These are phyloP conservation scores for Rhodotorula sp. DNA, from an alignment of 1,284 basidiomycete genomes.

Conservation along the genomic window DNA sequence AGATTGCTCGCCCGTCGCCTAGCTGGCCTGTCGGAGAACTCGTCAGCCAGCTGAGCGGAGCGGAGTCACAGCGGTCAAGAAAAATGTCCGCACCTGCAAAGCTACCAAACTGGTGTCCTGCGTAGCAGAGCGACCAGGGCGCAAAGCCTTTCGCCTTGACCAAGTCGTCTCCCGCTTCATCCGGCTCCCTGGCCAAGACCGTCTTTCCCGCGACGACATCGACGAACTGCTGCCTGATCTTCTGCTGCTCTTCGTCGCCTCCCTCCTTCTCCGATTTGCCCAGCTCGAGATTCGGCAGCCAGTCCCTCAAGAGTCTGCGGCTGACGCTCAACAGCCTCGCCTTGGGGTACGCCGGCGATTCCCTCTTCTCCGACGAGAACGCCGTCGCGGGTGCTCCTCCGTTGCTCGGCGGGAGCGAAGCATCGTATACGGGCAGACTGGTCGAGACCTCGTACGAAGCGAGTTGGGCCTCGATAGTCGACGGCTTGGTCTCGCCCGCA, in stretches of 20 bases:
- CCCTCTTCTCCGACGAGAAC: constrained; percentile 32
- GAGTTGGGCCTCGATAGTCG: constrained; percentile 52
- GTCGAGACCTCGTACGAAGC: constrained; percentile 56
- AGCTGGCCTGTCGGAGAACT: constrained; percentile 73
- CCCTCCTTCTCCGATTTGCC: constrained; percentile 66
- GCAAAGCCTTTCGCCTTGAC: constrained; percentile 59
- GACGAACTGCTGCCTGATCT: constrained; percentile 65
- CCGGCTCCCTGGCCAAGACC: constrained; percentile 60
- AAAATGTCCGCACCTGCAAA: neutral
- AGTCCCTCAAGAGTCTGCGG: constrained; percentile 66
- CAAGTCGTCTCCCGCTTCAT: constrained; percentile 43
- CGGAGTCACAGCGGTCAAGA: too few species aligned
- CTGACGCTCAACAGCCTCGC: constrained; percentile 67
- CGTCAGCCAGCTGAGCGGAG: neutral
- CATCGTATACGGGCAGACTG: constrained; percentile 20
- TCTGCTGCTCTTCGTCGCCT: constrained; percentile 30
- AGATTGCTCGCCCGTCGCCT: constrained; percentile 90
- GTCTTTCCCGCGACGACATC: constrained; percentile 77
- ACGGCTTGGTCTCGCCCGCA: constrained; percentile 33
- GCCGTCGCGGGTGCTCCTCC: constrained; percentile 36
- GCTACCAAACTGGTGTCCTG: constrained; percentile 29
- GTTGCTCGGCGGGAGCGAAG: constrained; percentile 50
- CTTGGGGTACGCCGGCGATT: constrained; percentile 41
- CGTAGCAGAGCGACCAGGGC: constrained; percentile 82
- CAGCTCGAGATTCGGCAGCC: constrained; percentile 79